A percentile compares a stretch with the other conserved stretches of the same genome.
These are phyloP conservation scores for Nicotiana knightiana DNA, from an alignment of 257 asterid genomes.

Conservation along the genomic window DNA sequence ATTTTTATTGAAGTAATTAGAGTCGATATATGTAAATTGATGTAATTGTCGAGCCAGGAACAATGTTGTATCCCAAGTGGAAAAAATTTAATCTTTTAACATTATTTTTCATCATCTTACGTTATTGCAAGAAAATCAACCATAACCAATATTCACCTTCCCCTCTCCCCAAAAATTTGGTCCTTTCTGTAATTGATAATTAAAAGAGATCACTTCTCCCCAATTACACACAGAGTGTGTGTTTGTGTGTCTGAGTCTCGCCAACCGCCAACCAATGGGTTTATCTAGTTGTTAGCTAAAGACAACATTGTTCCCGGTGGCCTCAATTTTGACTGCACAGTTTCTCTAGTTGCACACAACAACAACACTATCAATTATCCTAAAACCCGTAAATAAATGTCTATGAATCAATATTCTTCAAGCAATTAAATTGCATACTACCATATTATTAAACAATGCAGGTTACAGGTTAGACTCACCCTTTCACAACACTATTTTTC, in stretches of 20 bases:
- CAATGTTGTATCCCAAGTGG: slow-evolving; percentile 1
- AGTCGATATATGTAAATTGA: too few relatives aligned
- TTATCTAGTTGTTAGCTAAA: slow-evolving; percentile 2
- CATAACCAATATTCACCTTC: neutral
- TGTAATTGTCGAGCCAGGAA: too few relatives aligned
- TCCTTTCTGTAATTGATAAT: too few relatives aligned
- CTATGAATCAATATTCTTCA: neutral
- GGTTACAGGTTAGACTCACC: slow-evolving; percentile 21
- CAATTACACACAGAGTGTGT: slow-evolving; percentile 8
- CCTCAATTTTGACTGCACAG: slow-evolving; percentile 5
- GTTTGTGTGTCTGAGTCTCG: slow-evolving; percentile 1
- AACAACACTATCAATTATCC: slow-evolving; percentile 17
- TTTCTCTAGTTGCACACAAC: slow-evolving; percentile 5
- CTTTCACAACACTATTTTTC: neutral
- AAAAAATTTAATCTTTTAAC: slow-evolving; percentile 15
- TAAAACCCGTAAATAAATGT: neutral
- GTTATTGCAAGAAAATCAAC: neutral
- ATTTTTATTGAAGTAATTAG: too few relatives aligned
- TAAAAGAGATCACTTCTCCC: too few relatives aligned
- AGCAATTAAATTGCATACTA: slow-evolving; percentile 50
- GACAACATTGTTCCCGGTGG: slow-evolving; percentile 14
- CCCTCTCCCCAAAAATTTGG: too few relatives aligned
- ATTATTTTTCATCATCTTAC: slow-evolving; percentile 16
- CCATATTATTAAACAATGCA: slow-evolving; percentile 36
- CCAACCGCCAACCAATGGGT: slow-evolving; percentile 23